A percentile compares a stretch with the other conserved stretches of the same genome.
Evolutionary conservation across 2,329 filamentous ascomycete species (phyloP).

Genomic region (Akanthomyces dipterigenus): DNA sequence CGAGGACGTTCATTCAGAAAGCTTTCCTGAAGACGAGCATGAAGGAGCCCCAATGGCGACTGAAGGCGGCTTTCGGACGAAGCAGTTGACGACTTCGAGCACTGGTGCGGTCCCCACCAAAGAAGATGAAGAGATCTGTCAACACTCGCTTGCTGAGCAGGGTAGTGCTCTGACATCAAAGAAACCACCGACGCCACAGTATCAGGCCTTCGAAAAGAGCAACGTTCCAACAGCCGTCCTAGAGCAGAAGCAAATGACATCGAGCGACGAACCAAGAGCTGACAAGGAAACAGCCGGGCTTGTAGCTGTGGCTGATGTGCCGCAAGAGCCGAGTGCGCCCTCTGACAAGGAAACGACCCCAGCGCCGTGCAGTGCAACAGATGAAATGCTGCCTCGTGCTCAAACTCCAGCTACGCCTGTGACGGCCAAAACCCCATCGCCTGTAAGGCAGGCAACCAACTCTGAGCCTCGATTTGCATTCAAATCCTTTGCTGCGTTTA

Average conservation of each 20-base stretch:
- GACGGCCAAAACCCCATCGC: background rate
- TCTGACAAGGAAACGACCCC: background rate
- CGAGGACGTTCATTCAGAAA: background rate
- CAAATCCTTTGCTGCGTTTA: conserved; percentile 47
- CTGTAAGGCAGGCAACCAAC: conserved; percentile 25
- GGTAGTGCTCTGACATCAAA: background rate
- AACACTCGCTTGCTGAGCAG: background rate
- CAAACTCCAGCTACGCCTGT: background rate
- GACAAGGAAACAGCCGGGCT: background rate
- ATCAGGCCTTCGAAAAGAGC: background rate
- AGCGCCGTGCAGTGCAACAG: background rate
- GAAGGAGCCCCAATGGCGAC: background rate
- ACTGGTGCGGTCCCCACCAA: background rate
- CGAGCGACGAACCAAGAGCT: background rate
- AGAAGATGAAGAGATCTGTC: background rate
- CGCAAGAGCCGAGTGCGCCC: background rate
- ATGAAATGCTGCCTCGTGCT: background rate
- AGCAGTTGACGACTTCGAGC: background rate
- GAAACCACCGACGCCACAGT: background rate
- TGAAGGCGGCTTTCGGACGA: no score
- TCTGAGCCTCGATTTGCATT: conserved; percentile 42
- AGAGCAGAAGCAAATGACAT: background rate
- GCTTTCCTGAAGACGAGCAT: background rate
- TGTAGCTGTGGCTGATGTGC: background rate
- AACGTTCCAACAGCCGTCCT: no score